These are phyloP conservation scores for Escallonia rubra DNA, from an alignment of 129 eudicot genomes.

Conservation along the genomic window DNA sequence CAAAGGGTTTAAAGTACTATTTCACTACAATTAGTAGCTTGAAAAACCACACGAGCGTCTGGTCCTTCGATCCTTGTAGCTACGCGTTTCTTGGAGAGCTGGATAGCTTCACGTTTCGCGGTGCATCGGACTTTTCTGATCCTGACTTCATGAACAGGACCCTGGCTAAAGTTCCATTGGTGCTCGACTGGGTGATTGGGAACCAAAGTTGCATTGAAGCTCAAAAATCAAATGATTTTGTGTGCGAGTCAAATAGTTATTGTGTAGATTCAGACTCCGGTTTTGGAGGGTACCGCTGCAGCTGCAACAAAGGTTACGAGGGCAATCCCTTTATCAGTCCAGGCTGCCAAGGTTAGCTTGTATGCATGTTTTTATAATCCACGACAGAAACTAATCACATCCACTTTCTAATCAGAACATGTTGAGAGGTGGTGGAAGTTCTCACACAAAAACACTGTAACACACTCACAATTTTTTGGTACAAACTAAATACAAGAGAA, in stretches of 20 bases:
- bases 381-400: too few species aligned
- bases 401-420: too few species aligned
- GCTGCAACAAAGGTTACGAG: slow-evolving; percentile 12
- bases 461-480: too few species aligned
- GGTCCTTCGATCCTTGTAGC: slow-evolving; percentile 30
- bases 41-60: slow-evolving; percentile 1
- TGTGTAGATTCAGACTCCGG: slow-evolving; percentile 12
- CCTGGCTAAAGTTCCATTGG: slow-evolving; percentile 29
- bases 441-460: too few species aligned
- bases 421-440: too few species aligned
- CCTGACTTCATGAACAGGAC: neutral
- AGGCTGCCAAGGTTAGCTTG: slow-evolving; percentile 23
- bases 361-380: too few species aligned
- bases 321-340: slow-evolving; percentile 15
- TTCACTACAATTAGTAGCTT: neutral
- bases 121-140: neutral
- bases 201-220: slow-evolving; percentile 8
- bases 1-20: slow-evolving; percentile 1
- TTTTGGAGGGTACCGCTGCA: slow-evolving; percentile 23
- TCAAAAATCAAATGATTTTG: neutral
- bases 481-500: too few species aligned
- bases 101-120: slow-evolving; percentile 12
- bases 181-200: slow-evolving; percentile 40
- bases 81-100: slow-evolving; percentile 16
- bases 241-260: slow-evolving; percentile 16